A percentile compares a stretch with the other conserved stretches of the same genome.
Evolutionary conservation across 2,329 filamentous ascomycete species (phyloP).

Genomic region (Verticillium dahliae): DNA sequence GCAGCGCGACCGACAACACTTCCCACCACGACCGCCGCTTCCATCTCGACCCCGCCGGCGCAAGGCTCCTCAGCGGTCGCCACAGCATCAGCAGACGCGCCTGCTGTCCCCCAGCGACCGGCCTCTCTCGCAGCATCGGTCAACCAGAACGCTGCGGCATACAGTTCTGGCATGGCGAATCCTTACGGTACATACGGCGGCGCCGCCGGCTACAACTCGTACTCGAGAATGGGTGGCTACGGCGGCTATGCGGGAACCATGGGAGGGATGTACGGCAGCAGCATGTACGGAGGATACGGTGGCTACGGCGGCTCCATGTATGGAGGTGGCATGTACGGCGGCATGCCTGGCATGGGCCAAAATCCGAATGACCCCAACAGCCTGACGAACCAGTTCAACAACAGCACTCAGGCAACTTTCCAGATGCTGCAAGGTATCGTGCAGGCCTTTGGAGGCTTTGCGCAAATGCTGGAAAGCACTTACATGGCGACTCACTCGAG

Average conservation of each 20-base stretch:
- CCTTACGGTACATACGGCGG: slow-evolving; percentile 37
- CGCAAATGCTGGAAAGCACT: slow-evolving; percentile 98
- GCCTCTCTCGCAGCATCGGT: slow-evolving; percentile 71
- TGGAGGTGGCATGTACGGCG: slow-evolving; percentile 37
- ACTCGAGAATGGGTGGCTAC: slow-evolving; percentile 43
- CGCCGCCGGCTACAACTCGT: slow-evolving; percentile 31
- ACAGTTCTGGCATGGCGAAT: slow-evolving; percentile 49
- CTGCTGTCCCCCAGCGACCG: slow-evolving; percentile 74
- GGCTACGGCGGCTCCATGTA: slow-evolving; percentile 27
- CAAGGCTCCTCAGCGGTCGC: slow-evolving; percentile 31
- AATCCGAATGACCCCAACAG: slow-evolving; percentile 85
- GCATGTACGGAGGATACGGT: slow-evolving; percentile 33
- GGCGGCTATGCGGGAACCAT: slow-evolving; percentile 20
- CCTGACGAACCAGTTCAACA: slow-evolving; percentile 89
- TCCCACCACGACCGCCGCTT: slow-evolving; percentile 31
- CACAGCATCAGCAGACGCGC: slow-evolving; percentile 39
- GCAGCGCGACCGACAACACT: slow-evolving; percentile 19
- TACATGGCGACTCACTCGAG: slow-evolving; percentile 99
- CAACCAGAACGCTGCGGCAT: slow-evolving; percentile 81
- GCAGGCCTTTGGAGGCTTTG: slow-evolving; percentile 92
- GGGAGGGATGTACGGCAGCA: slow-evolving; percentile 21
- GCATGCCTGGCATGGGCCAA: slow-evolving; percentile 36
- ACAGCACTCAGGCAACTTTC: slow-evolving; percentile 93
- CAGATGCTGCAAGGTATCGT: slow-evolving; percentile 98
- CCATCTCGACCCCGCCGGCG: slow-evolving; percentile 31